Percentiles rank a stretch among this genome's conserved stretches.
These are phyloP conservation scores for Penicillium sp. DNA, from an alignment of 2,329 filamentous ascomycete species.

Conservation along the genomic window DNA sequence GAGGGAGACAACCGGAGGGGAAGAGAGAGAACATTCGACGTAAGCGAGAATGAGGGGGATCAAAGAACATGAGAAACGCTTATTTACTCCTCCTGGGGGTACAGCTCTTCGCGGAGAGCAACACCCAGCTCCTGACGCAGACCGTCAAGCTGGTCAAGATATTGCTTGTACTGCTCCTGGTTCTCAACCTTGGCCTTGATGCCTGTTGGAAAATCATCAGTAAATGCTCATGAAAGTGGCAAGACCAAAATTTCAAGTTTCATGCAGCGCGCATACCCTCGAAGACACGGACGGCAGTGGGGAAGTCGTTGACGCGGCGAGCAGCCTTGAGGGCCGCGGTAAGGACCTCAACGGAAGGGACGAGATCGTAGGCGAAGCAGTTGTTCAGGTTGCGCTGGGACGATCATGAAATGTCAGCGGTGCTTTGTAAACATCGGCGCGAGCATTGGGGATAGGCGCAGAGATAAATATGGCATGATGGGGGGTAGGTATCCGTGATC, in stretches of 20 bases:
- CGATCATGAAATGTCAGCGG: conserved; percentile 7
- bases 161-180: conserved; percentile 95
- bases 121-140: conserved; percentile 92
- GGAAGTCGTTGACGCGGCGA: conserved; percentile 95
- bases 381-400: conserved; percentile 90
- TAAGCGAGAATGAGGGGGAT: conserved; percentile 9
- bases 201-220: conserved; percentile 48
- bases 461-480: conserved; percentile 12
- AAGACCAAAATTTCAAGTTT: not conserved
- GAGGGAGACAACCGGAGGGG: conserved; percentile 4
- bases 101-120: conserved; percentile 85
- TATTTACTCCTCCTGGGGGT: conserved; percentile 54
- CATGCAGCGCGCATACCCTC: conserved; percentile 63
- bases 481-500: conserved; percentile 6
- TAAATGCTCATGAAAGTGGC: not conserved
- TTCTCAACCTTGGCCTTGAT: conserved; percentile 99
- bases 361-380: conserved; percentile 99
- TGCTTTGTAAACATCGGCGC: not conserved
- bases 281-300: conserved; percentile 95
- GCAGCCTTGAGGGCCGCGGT: conserved; percentile 88
- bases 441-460: conserved; percentile 1
- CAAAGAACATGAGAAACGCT: conserved; percentile 15
- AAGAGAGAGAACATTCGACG: conserved; percentile 20
- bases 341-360: conserved; percentile 87
- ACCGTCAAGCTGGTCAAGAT: conserved; percentile 81